Base-by-base conservation (phyloP, 129 eudicot genomes). In the Tagetes patula region DNA sequence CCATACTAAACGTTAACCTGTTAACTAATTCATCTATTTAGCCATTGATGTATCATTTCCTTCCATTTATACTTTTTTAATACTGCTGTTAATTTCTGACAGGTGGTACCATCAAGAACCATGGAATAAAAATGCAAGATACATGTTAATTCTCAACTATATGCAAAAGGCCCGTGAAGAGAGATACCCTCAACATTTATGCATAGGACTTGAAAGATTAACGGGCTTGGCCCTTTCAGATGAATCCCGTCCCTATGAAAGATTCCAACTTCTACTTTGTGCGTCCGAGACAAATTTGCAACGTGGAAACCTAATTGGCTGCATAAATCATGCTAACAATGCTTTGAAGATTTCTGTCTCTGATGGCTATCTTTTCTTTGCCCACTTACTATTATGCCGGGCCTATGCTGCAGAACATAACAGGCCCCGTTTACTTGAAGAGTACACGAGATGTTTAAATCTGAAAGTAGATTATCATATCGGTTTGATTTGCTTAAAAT, bases 91-190 rank as follows among this genome's bases (percentile, higher is more conserved):
- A 4, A 37, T 58, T 67, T 48, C 32, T 69, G 78, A 70, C 82
- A 93, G 98, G 85, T 82, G 82, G 88, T 75, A 82, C 68, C 98
- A 75, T 82, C 95, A 78, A 82, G 96, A 93, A 69, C 98, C 98
- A 8, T 93, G 98, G 98, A 89, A 93, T 64, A 67, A 61, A 67
- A 82, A 82, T 59, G 87, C 90, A 12, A 80, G 90, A 77, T 93
- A 89, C 73, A 76, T 87, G 75, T 79, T 93, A 70, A 82, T 86
- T 58, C 86, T 93, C 27, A 87, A 87, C 72, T 88, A 80, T 84
- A 75, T 93, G 38, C 96, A 93, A 65, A 85, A 85, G 82, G 92
- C 98, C 53, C 95, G 95, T 11, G 82, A 79, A 82, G 87, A 88
- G 80, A 82, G 81, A 76, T 89, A 83, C 78, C 95, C 92, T 14